Conservation (phyloP, 345 rosid species). For the Conringia planisiliqua region DNA sequence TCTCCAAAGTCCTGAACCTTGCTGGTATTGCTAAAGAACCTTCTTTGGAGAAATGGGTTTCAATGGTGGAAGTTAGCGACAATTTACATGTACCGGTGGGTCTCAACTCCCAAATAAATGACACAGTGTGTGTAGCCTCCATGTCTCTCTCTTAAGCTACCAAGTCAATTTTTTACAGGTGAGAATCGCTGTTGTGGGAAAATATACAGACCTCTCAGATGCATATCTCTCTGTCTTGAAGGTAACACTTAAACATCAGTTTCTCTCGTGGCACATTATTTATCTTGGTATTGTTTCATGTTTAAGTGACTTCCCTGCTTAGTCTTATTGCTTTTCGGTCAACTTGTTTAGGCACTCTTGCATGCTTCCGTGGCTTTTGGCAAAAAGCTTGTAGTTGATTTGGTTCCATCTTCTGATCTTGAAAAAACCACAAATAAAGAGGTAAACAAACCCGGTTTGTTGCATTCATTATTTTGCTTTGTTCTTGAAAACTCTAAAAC, state of each 20-base stretch:
- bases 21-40: slow-evolving; percentile 53
- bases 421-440: slow-evolving; percentile 54
- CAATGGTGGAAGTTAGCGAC: slow-evolving; percentile 53
- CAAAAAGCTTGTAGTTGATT: slow-evolving; percentile 73
- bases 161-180: slow-evolving; percentile 46
- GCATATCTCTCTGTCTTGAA: slow-evolving; percentile 81
- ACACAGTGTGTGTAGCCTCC: neutral
- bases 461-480: slow-evolving; percentile 1
- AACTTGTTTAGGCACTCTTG: slow-evolving; percentile 68
- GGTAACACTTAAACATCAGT: slow-evolving; percentile 35
- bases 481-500: neutral
- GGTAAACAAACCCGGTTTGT: slow-evolving; percentile 32
- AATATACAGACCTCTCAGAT: slow-evolving; percentile 84
- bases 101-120: slow-evolving; percentile 6
- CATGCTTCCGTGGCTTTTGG: slow-evolving; percentile 78
- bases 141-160: slow-evolving; percentile 1
- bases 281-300: neutral
- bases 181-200: slow-evolving; percentile 87
- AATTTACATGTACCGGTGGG: slow-evolving; percentile 66
- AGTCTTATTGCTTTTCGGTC: neutral
- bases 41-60: slow-evolving; percentile 60
- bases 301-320: neutral
- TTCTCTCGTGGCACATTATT: neutral
- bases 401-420: slow-evolving; percentile 89
- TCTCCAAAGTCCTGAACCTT: slow-evolving; percentile 69